Evolutionary conservation across 1,284 basidiomycete genomes (phyloP).

Genomic region (Rhodotorula sp.): DNA sequence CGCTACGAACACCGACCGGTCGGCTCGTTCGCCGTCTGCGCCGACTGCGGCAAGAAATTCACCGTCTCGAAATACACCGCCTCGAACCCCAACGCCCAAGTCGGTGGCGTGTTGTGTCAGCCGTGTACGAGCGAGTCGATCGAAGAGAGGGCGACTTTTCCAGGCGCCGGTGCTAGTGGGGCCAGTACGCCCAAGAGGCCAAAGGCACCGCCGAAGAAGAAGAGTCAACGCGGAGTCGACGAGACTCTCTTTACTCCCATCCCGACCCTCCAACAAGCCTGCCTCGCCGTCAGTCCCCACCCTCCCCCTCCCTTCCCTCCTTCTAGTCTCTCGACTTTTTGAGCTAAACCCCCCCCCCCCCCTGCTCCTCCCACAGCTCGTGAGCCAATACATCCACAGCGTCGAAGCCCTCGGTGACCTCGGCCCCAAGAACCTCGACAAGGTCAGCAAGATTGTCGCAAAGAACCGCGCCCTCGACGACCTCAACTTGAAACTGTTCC

Average conservation of each 20-base stretch:
- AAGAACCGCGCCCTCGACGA: constrained; percentile 77
- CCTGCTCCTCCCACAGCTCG: constrained; percentile 57
- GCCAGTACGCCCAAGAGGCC: constrained; percentile 5
- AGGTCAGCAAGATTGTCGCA: constrained; percentile 77
- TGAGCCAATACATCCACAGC: constrained; percentile 81
- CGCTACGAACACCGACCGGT: constrained; percentile 48
- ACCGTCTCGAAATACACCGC: constrained; percentile 60
- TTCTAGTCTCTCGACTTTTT: no score
- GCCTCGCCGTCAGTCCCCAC: constrained; percentile 26
- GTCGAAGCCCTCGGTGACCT: constrained; percentile 78
- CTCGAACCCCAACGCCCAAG: constrained; percentile 29
- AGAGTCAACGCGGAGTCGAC: constrained; percentile 19
- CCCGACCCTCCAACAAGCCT: constrained; percentile 35
- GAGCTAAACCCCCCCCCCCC: no score
- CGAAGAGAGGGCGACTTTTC: constrained; percentile 27
- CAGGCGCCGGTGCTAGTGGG: constrained; percentile 1
- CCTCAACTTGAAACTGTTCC: constrained; percentile 78
- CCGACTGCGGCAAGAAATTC: constrained; percentile 76
- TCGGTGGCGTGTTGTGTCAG: constrained; percentile 39
- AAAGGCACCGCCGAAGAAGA: constrained; percentile 27
- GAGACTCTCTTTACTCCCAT: constrained; percentile 31
- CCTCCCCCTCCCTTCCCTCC: neutral
- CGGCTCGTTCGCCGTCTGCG: constrained; percentile 79
- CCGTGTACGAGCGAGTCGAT: constrained; percentile 42
- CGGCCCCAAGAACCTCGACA: constrained; percentile 72